Base-by-base conservation (phyloP, 1,284 basidiomycete genomes). In the Ceratobasidium sp. region DNA sequence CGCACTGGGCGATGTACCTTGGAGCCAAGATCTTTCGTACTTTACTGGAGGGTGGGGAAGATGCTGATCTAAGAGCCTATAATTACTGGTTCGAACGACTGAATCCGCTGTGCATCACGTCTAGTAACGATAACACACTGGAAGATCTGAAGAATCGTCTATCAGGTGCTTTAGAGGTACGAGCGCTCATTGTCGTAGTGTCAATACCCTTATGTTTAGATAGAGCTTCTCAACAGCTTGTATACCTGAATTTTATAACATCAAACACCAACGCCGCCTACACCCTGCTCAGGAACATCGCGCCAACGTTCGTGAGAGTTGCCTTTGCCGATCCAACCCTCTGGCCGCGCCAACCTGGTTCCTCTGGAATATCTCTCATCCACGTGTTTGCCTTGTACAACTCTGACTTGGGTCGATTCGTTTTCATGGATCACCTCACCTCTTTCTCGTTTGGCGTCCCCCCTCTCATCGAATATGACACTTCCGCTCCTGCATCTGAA, bases 101-200 rank as follows among this genome's bases (percentile, higher is more conserved):
- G 11, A 46, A 44, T 13, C 69, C 35, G 4, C 13, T 71, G 18
- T 52, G 23, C 21, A 52, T 43, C 0, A 30, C n/a, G 23, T 43
- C 58, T 2, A 16, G 21, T 18, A 38, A 41, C 23, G 69, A 71
- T 13, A 8, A 16, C 1, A 30, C 13, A 1, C 21, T 61, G 38
- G 46, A 49, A 1, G 57, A 46, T 16, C 9, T 59, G 47, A 9
- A 21, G 4, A n/a, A 28, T 16, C 43, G 46, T 11, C 26, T 71
- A 9, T 38, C 47, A 8, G 58, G 58, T 8, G 69, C 44, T 7
- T n/a, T 71, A 49, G 69, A 61, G 57, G 69, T 71, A 38, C n/a
- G 57, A 41, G 6, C 7, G 8, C 3, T 52, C n/a, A n/a, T n/a
- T 38, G 4, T 38, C 35, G 35, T 38, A 16, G 23, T n/a, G 23